Base-by-base conservation (phyloP, 2,329 filamentous ascomycete genomes). In the Aspergillus thermomutatus region DNA sequence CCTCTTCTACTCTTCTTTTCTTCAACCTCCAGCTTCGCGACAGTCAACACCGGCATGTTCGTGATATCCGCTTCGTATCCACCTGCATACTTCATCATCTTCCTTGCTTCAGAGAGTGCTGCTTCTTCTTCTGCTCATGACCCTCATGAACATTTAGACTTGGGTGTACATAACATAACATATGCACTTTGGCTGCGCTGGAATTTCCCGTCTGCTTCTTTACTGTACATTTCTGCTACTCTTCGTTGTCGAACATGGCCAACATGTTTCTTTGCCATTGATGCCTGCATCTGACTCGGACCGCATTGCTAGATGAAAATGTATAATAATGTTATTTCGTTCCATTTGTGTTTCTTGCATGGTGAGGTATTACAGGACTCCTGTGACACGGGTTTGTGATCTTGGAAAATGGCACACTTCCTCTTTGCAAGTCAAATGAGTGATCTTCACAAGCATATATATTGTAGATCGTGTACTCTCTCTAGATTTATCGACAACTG, bases 91-190 rank as follows among this genome's bases (percentile, higher is more conserved):
- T 37, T 17, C 21, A 46, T 37, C 19, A 34, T 31, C 19, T 46
- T n/a, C 19, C 21, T 50, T 28, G 31, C 40, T 55, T 27, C 43
- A 41, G 28, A 43, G 27, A 46, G 50, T 46, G 26, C 26, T 50
- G 19, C 27, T n/a, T 31, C 37, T 31, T 37, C 23, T 50, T 50
- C 40, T 54, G 52, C 43, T 54, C 21, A 55, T 55, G 53, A 55
- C 49, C 53, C 46, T 46, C 21, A 55, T 52, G 28, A 43, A 40
- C 41, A 55, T 49, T n/a, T 52, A 55, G 49, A 52, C 49, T 50
- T 25, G 21, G 43, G 23, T 46, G 43, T 46, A 46, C 43, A 46
- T 46, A 46, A 25, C 23, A 37, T 37, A 17, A 17, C 31, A 37
- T 46, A 25, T 25, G 41, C 41, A 51, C 48, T 52, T 52, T 51